A percentile compares a stretch with the other conserved stretches of the same genome.
Evolutionary conservation across 129 eudicot species (phyloP).

Genomic region (carrot (Daucus carota)): DNA sequence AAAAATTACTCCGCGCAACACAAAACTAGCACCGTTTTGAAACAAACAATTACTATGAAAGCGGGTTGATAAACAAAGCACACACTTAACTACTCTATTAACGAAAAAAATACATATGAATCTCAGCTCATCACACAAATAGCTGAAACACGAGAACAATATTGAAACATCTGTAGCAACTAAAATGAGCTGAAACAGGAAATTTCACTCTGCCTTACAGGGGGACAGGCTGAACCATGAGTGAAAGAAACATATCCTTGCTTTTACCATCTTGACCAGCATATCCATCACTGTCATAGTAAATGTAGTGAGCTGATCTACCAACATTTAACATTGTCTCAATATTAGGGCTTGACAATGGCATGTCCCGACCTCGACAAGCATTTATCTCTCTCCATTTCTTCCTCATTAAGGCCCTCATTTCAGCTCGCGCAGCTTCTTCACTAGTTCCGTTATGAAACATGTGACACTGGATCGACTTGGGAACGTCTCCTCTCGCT

Average conservation of each 20-base stretch:
- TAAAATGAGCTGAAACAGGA: neutral
- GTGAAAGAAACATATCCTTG: neutral
- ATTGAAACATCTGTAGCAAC: too few relatives aligned
- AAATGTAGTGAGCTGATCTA: neutral
- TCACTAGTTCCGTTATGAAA: neutral
- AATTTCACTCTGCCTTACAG: neutral
- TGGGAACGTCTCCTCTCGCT: constrained; percentile 1
- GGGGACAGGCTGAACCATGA: neutral
- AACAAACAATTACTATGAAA: too few relatives aligned
- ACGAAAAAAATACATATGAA: too few relatives aligned
- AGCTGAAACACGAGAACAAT: too few relatives aligned
- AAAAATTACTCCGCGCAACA: too few relatives aligned
- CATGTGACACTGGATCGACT: neutral
- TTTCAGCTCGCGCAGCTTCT: neutral
- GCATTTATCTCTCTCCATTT: neutral
- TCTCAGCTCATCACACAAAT: neutral
- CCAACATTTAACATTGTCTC: neutral
- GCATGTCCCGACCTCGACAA: neutral
- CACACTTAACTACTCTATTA: too few relatives aligned
- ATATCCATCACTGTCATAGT: neutral
- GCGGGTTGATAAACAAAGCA: too few relatives aligned
- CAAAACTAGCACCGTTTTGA: too few relatives aligned
- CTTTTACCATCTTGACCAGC: neutral
- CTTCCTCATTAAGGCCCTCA: neutral
- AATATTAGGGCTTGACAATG: neutral